Base-by-base conservation (phyloP, 2,329 filamentous ascomycete genomes). In the Magnaporthiopsis rhizophila region DNA sequence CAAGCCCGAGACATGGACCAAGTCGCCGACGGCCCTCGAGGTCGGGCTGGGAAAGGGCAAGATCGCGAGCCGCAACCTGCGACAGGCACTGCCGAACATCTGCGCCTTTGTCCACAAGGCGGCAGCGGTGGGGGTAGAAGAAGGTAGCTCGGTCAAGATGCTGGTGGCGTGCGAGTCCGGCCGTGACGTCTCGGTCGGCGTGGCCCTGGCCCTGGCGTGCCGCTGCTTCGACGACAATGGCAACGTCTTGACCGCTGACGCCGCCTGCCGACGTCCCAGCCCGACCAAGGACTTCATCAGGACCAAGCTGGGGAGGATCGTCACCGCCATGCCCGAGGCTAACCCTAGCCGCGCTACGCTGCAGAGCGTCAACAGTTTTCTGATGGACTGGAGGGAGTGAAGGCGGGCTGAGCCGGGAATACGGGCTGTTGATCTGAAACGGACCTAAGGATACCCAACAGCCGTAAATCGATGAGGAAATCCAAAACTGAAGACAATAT, bases 331-430 rank as follows among this genome's bases (percentile, higher is more conserved):
- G 72, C 89, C 92, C 0, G 87, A 89, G 69, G 89, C 89, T 2
- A 96, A 96, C 72, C 93, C 94, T 0, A 93, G 88, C 67, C 82
- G 95, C 50, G 83, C 90, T 28, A 97, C 93, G 0, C 78, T 98
- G 53, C 93, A 97, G 75, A 94, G 91, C 69, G 89, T 98, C 6
- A 97, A 98, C 75, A 90, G 90, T 64, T 96, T 91, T 71, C 77
- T 98, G 62, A 94, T 98, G 86, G 82, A 82, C 65, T 80, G 77
- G 75, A 71, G 72, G 12, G n/a, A 8, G 13, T 63, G 62, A 63
- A n/a, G 11, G 8, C 13, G n/a, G 7, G 13, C 18, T 8, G 57
- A 58, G n/a, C 13, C 11, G 32, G 32, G 32, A 34, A 34, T 26
- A 26, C 26, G 26, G 32, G 34, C 34, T 36, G 34, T 36, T 36